phyloP scores from a whole-genome alignment of 2,329 filamentous ascomycete genomes.

The Claviceps sp. region DNA sequence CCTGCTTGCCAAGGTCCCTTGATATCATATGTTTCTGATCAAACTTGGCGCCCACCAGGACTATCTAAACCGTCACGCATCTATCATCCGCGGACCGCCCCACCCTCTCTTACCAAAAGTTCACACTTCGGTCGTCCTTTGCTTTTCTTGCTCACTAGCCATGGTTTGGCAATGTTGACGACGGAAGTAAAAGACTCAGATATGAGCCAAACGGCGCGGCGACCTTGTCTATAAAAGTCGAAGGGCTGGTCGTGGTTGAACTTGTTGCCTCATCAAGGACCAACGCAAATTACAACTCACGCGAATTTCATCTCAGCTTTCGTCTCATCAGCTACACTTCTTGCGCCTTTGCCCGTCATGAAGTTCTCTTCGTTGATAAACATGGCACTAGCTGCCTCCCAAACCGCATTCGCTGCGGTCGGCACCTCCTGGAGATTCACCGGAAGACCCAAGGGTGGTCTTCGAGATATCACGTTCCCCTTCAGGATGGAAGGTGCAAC shows the following conservation, averaged over 20 bases:
- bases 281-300: not conserved
- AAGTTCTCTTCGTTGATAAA: not conserved
- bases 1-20: too few species aligned
- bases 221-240: not conserved
- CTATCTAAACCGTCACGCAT: too few species aligned
- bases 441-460: not conserved
- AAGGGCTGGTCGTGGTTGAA: not conserved
- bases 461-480: constrained; percentile 9
- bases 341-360: not conserved
- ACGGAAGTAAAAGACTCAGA: too few species aligned
- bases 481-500: constrained; percentile 10
- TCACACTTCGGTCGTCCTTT: too few species aligned
- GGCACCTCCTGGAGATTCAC: not conserved
- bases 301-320: not conserved
- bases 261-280: not conserved
- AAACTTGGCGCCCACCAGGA: too few species aligned
- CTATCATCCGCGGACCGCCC: too few species aligned
- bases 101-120: too few species aligned
- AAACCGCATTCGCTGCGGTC: not conserved
- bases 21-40: too few species aligned
- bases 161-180: too few species aligned
- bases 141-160: too few species aligned
- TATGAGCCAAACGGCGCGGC: not conserved
- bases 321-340: too few species aligned
- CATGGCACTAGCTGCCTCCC: not conserved